phyloP scores from a whole-genome alignment of 2,329 filamentous ascomycete species.

The Microcera coccophila region DNA sequence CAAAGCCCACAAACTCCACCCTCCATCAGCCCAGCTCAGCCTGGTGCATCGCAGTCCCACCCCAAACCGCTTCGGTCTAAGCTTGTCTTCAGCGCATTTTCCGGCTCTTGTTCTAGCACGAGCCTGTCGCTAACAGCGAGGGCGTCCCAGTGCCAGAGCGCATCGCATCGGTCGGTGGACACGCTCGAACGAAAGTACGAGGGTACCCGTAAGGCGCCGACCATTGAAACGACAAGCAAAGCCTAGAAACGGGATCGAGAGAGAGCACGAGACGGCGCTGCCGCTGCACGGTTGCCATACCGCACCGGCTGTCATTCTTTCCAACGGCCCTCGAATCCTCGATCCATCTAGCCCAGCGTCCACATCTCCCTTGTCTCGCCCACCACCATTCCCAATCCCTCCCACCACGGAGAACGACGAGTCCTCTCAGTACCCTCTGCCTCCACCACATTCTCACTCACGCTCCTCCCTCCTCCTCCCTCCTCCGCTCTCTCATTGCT shows the following conservation, averaged over 20 bases:
- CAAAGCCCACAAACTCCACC: not conserved
- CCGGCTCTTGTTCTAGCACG: conserved; percentile 15
- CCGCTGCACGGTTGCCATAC: not conserved
- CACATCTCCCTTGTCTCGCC: conserved; percentile 4
- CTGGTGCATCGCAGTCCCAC: conserved; percentile 8
- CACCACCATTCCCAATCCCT: conserved; percentile 6
- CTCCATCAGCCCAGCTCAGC: conserved; percentile 1
- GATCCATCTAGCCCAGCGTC: conserved; percentile 8
- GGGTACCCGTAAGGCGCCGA: not conserved
- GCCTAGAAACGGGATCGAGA: not conserved
- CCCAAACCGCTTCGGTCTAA: conserved; percentile 21
- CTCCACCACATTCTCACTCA: not conserved
- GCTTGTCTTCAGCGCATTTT: conserved; percentile 19
- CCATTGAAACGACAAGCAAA: not conserved
- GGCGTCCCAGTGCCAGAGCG: not conserved
- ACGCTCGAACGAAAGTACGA: not conserved
- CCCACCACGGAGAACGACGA: not conserved
- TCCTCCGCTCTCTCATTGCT: conserved; percentile 3
- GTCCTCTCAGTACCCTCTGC: not conserved
- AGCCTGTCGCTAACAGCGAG: not conserved
- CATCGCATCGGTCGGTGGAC: not conserved
- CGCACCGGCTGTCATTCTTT: conserved; percentile 9
- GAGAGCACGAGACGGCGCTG: not conserved
- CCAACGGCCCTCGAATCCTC: conserved; percentile 10
- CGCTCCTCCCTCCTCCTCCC: conserved; percentile 4